A percentile compares a stretch with the other conserved stretches of the same genome.
phyloP scores from a whole-genome alignment of 2,329 filamentous ascomycete species.

The Emericellopsis cladophorae region DNA sequence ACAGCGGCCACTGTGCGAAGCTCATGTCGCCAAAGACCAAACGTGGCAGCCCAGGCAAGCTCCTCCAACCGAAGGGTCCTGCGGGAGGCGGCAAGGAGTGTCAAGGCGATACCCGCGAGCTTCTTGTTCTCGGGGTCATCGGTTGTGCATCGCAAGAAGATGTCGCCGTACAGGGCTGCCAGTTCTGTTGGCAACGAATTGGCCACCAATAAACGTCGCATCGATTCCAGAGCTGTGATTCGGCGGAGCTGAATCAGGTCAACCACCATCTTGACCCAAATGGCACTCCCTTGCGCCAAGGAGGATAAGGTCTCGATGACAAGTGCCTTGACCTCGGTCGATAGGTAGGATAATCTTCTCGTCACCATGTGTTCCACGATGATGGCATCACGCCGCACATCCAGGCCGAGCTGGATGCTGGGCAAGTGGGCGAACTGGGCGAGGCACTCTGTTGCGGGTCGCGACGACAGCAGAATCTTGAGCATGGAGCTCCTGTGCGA shows the following conservation, averaged over 20 bases:
- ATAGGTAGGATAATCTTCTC: conserved; percentile 3
- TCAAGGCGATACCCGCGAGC: conserved; percentile 5
- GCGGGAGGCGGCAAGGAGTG: conserved; percentile 10
- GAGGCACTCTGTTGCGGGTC: conserved; percentile 3
- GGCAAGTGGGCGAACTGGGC: conserved; percentile 2
- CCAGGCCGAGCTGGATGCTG: conserved; percentile 1
- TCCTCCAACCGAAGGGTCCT: conserved; percentile 16
- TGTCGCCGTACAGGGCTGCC: conserved; percentile 5
- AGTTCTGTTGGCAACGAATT: conserved; percentile 3
- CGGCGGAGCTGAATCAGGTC: conserved; percentile 4
- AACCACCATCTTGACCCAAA: conserved; percentile 8
- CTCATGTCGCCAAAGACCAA: conserved; percentile 6
- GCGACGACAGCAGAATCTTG: conserved; percentile 6
- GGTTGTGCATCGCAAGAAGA: conserved; percentile 6
- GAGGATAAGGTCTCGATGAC: conserved; percentile 5
- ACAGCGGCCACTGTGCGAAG: conserved; percentile 10
- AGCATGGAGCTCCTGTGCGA: conserved; percentile 4
- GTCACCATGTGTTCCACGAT: conserved; percentile 4
- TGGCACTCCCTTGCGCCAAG: conserved; percentile 6
- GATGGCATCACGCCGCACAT: conserved; percentile 2
- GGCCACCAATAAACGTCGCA: conserved; percentile 3
- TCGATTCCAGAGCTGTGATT: conserved; percentile 3
- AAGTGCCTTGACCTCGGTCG: conserved; percentile 5
- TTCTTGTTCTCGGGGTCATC: conserved; percentile 5
- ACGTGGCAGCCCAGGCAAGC: conserved; percentile 13